A percentile compares a stretch with the other conserved stretches of the same genome.
Evolutionary conservation across 345 rosid genomes (phyloP).

Genomic region (Trapa bicornis): DNA sequence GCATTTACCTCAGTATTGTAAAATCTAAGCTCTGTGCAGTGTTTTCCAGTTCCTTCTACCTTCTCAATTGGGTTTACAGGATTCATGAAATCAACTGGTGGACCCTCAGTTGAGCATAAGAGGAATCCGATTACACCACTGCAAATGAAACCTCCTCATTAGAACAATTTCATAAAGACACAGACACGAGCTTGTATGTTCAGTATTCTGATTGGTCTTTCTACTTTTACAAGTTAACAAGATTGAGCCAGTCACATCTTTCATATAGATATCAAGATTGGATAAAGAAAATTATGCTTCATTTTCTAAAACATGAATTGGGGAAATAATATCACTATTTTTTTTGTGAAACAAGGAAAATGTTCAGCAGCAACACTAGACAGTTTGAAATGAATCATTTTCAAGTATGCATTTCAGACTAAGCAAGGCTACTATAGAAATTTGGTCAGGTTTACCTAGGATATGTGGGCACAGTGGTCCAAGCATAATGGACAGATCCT

Average conservation of each 20-base stretch:
- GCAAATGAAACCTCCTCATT: conserved; percentile 11
- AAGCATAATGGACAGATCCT: conserved; percentile 80
- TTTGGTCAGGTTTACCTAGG: conserved; percentile 46
- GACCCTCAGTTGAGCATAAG: conserved; percentile 71
- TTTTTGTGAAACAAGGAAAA: no score
- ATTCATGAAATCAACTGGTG: conserved; percentile 61
- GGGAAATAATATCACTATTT: background rate
- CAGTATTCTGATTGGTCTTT: background rate
- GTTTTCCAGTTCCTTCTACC: conserved; percentile 49
- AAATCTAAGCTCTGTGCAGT: conserved; percentile 59
- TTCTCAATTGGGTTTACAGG: conserved; percentile 89
- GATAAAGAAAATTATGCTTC: background rate
- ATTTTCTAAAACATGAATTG: background rate
- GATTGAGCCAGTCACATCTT: background rate
- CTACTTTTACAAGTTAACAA: background rate
- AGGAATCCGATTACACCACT: conserved; percentile 90
- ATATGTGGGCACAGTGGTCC: conserved; percentile 95
- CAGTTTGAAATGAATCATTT: background rate
- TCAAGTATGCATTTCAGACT: background rate
- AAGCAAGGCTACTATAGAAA: background rate
- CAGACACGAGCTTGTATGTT: background rate
- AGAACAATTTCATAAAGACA: background rate
- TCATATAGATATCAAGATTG: background rate
- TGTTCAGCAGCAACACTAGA: background rate
- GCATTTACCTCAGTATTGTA: conserved; percentile 70